Percentiles rank a stretch among this genome's conserved stretches.
Evolutionary conservation across 2,329 filamentous ascomycete genomes (phyloP).

Genomic region (Exophiala aquamarina): DNA sequence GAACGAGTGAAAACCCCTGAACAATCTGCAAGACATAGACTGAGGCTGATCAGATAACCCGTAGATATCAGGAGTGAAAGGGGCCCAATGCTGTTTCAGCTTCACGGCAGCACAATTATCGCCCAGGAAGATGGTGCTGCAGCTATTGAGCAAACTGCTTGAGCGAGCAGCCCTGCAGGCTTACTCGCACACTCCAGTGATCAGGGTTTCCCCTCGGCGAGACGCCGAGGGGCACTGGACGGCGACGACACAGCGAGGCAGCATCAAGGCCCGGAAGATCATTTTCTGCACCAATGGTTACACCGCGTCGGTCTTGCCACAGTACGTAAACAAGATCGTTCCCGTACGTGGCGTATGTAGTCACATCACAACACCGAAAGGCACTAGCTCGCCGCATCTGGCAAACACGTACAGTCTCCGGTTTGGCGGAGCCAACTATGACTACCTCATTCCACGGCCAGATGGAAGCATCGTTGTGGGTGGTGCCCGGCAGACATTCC

Average conservation of each 20-base stretch:
- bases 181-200: constrained; percentile 53
- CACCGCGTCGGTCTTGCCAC: constrained; percentile 70
- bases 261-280: constrained; percentile 61
- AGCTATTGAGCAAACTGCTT: constrained; percentile 63
- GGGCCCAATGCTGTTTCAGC: constrained; percentile 34
- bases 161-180: constrained; percentile 47
- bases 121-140: constrained; percentile 81
- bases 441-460: constrained; percentile 61
- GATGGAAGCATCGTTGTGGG: constrained; percentile 58
- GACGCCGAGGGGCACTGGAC: constrained; percentile 53
- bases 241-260: constrained; percentile 70
- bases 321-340: constrained; percentile 69
- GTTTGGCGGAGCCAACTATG: constrained; percentile 43
- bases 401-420: constrained; percentile 60
- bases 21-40: not conserved
- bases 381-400: constrained; percentile 4
- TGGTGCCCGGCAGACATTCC: constrained; percentile 53
- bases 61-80: constrained; percentile 35
- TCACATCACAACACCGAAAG: constrained; percentile 7
- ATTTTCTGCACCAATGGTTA: constrained; percentile 85
- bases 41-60: too few relatives aligned
- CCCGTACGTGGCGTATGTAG: constrained; percentile 57
- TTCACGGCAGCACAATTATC: constrained; percentile 35
- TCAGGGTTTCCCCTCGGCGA: constrained; percentile 28
- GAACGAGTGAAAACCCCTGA: constrained; percentile 3